phyloP scores from a whole-genome alignment of 2,329 filamentous ascomycete species.

The Lecanosticta acicola region DNA sequence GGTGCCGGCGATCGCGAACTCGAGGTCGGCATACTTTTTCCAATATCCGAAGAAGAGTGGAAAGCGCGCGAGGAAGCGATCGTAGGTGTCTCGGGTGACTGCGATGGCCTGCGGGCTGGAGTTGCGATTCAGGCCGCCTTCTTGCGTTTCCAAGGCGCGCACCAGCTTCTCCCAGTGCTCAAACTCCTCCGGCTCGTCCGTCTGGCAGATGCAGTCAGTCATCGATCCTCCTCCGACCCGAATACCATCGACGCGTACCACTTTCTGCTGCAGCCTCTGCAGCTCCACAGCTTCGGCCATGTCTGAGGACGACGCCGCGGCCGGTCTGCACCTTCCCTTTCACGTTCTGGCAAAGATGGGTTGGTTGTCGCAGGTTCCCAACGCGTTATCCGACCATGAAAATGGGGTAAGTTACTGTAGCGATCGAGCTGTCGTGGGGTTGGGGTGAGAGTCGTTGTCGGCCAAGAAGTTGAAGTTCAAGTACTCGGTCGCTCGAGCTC shows the following conservation, averaged over 20 bases:
- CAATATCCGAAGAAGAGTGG: constrained; percentile 96
- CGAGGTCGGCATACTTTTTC: constrained; percentile 98
- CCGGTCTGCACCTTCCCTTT: too few species aligned
- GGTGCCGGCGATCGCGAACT: constrained; percentile 93
- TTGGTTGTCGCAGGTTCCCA: too few species aligned
- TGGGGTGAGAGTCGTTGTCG: too few species aligned
- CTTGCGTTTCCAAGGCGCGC: constrained; percentile 72
- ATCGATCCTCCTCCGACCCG: not conserved
- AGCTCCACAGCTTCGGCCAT: constrained; percentile 32
- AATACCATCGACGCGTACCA: constrained; percentile 16
- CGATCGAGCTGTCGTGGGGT: too few species aligned
- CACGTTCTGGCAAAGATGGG: too few species aligned
- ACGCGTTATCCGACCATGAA: too few species aligned
- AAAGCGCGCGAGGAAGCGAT: constrained; percentile 89
- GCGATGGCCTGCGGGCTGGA: constrained; percentile 91
- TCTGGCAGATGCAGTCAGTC: constrained; percentile 36
- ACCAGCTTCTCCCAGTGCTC: constrained; percentile 93
- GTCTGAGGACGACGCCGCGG: not conserved
- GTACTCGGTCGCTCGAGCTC: too few species aligned
- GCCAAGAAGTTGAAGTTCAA: too few species aligned
- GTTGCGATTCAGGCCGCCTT: constrained; percentile 92
- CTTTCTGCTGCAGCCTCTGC: constrained; percentile 28
- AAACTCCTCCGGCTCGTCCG: constrained; percentile 78
- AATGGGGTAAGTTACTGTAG: too few species aligned
- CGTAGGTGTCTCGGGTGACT: constrained; percentile 79